phyloP scores from a whole-genome alignment of 345 rosid genomes.

The Lagerstroemia speciosa region DNA sequence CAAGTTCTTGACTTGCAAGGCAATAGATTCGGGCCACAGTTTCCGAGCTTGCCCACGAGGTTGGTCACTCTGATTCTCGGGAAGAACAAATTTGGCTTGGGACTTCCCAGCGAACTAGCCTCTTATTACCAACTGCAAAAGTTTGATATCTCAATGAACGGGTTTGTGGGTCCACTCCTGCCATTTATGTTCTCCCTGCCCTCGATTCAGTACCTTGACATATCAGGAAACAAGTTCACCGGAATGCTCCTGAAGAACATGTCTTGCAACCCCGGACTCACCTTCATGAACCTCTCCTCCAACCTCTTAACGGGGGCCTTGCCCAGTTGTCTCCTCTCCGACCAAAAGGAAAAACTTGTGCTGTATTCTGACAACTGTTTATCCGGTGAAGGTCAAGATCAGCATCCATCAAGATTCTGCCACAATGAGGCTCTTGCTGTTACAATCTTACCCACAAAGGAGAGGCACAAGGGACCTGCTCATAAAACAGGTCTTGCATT shows the following conservation, averaged over 20 bases:
- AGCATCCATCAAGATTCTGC: slow-evolving; percentile 38
- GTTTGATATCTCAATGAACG: slow-evolving; percentile 52
- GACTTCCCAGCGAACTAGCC: slow-evolving; percentile 29
- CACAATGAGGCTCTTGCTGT: slow-evolving; percentile 55
- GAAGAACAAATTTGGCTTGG: slow-evolving; percentile 40
- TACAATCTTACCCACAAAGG: slow-evolving; percentile 26
- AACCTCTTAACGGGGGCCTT: slow-evolving; percentile 50
- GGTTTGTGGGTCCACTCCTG: slow-evolving; percentile 42
- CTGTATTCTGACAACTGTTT: slow-evolving; percentile 39
- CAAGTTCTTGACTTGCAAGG: slow-evolving; percentile 46
- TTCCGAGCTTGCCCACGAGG: slow-evolving; percentile 34
- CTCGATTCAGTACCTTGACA: slow-evolving; percentile 34
- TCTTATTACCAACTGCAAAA: slow-evolving; percentile 39
- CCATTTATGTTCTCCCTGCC: slow-evolving; percentile 42
- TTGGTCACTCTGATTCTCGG: slow-evolving; percentile 29
- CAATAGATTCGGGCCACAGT: slow-evolving; percentile 43
- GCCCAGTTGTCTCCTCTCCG: slow-evolving; percentile 36
- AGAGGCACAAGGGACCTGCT: slow-evolving; percentile 12
- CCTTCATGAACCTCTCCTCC: slow-evolving; percentile 37
- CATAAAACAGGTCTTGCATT: slow-evolving; percentile 27
- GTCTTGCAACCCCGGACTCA: slow-evolving; percentile 40
- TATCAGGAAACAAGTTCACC: slow-evolving; percentile 41
- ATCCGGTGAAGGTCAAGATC: slow-evolving; percentile 29
- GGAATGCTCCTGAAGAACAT: slow-evolving; percentile 36
- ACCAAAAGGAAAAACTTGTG: slow-evolving; percentile 12